A percentile compares a stretch with the other conserved stretches of the same genome.
phyloP scores from a whole-genome alignment of 108 stramenopile genomes.

The Skeletonema marinoi region DNA sequence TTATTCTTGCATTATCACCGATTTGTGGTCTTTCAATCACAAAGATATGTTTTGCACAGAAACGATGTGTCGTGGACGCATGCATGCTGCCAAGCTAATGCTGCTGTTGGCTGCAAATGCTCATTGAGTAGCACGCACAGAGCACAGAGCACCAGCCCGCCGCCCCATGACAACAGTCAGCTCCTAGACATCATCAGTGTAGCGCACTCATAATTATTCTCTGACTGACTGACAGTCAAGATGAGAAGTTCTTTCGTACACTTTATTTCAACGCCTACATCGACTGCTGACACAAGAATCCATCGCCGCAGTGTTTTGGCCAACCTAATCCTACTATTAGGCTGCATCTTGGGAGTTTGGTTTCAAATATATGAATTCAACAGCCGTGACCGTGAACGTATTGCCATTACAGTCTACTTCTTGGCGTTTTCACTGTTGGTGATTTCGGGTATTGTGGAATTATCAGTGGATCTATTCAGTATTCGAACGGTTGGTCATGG shows the following conservation, averaged over 20 bases:
- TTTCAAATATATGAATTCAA: constrained; percentile 9
- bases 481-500: constrained; percentile 16
- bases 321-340: constrained; percentile 17
- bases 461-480: constrained; percentile 13
- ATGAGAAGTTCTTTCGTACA: neutral
- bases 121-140: too few relatives aligned
- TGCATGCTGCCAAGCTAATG: too few relatives aligned
- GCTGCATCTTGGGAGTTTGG: constrained; percentile 12
- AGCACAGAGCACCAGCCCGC: too few relatives aligned
- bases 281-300: neutral
- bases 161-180: too few relatives aligned
- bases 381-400: constrained; percentile 9
- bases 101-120: too few relatives aligned
- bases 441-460: constrained; percentile 11
- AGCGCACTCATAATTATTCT: too few relatives aligned
- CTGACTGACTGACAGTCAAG: neutral
- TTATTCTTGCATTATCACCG: too few relatives aligned
- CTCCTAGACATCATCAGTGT: too few relatives aligned
- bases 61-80: too few relatives aligned
- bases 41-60: too few relatives aligned
- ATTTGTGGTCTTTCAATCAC: too few relatives aligned
- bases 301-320: constrained; percentile 8
- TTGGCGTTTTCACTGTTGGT: constrained; percentile 9
- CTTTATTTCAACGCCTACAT: neutral
- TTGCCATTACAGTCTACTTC: constrained; percentile 21